phyloP scores from a whole-genome alignment of 441 rosid genomes.

The Omphalea diandra region DNA sequence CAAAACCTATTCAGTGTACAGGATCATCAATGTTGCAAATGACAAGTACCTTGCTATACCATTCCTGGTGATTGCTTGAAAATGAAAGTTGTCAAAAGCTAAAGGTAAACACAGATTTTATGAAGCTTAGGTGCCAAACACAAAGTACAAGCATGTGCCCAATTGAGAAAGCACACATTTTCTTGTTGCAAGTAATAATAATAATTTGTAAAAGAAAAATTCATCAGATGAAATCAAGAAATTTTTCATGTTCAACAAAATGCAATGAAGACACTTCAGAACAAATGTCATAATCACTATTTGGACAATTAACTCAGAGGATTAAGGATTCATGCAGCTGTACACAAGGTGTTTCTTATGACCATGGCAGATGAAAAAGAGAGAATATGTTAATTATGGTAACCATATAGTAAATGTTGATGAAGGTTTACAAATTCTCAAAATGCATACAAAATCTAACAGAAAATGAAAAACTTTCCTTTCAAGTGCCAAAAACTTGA shows the following conservation, averaged over 20 bases:
- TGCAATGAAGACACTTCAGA: background rate
- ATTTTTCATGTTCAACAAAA: background rate
- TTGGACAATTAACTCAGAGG: background rate
- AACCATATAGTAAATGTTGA: too few species aligned
- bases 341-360: background rate
- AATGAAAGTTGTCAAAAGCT: background rate
- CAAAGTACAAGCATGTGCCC: background rate
- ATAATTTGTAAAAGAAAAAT: background rate
- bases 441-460: too few species aligned
- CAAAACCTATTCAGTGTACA: constrained; percentile 56
- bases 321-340: background rate
- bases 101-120: background rate
- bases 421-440: too few species aligned
- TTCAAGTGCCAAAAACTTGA: too few species aligned
- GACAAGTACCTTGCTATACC: background rate
- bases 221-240: background rate
- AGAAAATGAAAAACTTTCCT: too few species aligned
- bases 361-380: too few species aligned
- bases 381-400: too few species aligned
- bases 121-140: background rate
- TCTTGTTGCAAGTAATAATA: background rate
- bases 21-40: background rate
- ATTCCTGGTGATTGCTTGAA: background rate
- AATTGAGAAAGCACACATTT: background rate
- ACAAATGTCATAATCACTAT: background rate